Conservation (phyloP, 2,329 filamentous ascomycete species). For the Venturiaceae sp. region DNA sequence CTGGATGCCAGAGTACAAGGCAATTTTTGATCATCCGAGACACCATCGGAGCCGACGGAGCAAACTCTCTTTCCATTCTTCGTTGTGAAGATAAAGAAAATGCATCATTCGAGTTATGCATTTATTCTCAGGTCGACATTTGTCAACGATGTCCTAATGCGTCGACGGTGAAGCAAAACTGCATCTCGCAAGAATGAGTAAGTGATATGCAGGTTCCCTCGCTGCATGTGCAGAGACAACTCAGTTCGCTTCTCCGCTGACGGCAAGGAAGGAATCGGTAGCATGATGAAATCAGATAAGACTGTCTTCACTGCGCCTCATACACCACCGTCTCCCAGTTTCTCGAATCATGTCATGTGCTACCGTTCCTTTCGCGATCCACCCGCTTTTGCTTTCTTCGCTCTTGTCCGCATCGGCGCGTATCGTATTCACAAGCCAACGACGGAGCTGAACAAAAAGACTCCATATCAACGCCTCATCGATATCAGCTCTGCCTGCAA, state of each 20-base stretch:
- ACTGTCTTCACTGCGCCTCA: not conserved
- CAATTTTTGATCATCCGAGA: no score
- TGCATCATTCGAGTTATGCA: not conserved
- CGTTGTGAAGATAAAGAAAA: not conserved
- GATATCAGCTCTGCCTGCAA: not conserved
- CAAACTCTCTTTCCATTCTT: not conserved
- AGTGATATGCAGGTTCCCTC: not conserved
- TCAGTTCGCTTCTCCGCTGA: not conserved
- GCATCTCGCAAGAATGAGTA: not conserved
- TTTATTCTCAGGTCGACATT: not conserved
- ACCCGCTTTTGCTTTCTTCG: not conserved
- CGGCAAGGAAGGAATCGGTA: not conserved
- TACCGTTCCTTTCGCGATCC: not conserved
- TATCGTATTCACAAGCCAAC: not conserved
- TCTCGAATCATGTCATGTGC: not conserved
- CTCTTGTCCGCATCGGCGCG: not conserved
- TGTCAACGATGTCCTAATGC: not conserved
- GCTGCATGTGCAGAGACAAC: not conserved
- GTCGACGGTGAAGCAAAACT: not conserved
- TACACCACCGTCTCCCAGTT: not conserved
- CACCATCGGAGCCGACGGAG: not conserved
- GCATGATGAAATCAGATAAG: not conserved
- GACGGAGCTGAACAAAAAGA: not conserved
- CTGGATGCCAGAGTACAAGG: no score
- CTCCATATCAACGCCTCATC: not conserved